These are phyloP conservation scores for Garcileccinum viscosum DNA, from an alignment of 1,284 basidiomycete species.

Conservation along the genomic window DNA sequence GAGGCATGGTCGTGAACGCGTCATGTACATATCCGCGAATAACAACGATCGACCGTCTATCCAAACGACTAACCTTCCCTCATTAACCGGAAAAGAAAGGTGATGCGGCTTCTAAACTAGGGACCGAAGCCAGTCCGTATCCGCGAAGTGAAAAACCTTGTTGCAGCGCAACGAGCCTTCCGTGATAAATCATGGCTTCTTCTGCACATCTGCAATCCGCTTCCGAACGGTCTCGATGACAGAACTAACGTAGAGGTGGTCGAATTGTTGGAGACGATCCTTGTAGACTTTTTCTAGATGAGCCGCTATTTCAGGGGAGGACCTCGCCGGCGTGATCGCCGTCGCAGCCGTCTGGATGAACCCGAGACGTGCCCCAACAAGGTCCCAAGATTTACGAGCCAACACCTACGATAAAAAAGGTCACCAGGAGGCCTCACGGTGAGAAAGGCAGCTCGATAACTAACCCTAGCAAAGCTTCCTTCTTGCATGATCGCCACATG, in stretches of 20 bases:
- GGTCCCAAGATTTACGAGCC: conserved; percentile 36
- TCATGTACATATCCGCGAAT: conserved; percentile 16
- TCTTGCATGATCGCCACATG: conserved; percentile 42
- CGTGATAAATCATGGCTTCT: conserved; percentile 31
- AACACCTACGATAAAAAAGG: conserved; percentile 27
- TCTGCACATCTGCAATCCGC: conserved; percentile 42
- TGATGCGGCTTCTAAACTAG: conserved; percentile 26
- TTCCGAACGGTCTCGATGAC: conserved; percentile 41
- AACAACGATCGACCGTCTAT: conserved; percentile 14
- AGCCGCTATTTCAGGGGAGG: conserved; percentile 31
- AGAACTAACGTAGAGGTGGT: conserved; percentile 42
- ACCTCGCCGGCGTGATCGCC: conserved; percentile 30
- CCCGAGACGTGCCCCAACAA: conserved; percentile 39
- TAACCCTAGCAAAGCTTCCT: conserved; percentile 38
- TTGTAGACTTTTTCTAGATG: conserved; percentile 37
- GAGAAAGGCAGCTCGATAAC: conserved; percentile 19
- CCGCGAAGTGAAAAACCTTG: conserved; percentile 8
- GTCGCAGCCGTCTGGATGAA: conserved; percentile 33
- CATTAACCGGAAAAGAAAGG: conserved; percentile 6
- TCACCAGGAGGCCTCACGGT: conserved; percentile 4
- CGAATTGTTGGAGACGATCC: conserved; percentile 41
- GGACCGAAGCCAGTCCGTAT: conserved; percentile 12
- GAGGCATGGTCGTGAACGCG: conserved; percentile 6
- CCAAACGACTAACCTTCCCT: conserved; percentile 3
- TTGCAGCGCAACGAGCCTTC: conserved; percentile 16